phyloP scores from a whole-genome alignment of 176 grass and related monocot species.

The Chrysopogon serrulatus region DNA sequence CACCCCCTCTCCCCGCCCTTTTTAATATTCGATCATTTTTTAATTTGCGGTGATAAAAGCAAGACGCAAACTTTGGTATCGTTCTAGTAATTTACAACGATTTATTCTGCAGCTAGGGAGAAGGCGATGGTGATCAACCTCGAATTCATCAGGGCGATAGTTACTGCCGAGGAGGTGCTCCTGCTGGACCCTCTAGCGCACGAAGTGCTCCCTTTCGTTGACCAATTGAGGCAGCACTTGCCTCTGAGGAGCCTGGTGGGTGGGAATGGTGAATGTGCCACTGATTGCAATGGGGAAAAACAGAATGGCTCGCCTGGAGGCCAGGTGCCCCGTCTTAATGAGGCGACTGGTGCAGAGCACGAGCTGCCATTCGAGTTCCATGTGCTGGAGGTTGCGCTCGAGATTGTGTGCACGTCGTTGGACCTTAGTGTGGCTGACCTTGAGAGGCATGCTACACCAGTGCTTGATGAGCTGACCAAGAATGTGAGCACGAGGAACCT shows the following conservation, averaged over 20 bases:
- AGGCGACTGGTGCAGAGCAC: constrained; percentile 50
- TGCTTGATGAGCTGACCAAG: constrained; percentile 85
- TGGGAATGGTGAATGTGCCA: constrained; percentile 27
- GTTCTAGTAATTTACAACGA: not conserved
- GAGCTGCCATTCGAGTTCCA: constrained; percentile 97
- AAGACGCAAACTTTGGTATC: not conserved
- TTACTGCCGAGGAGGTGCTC: constrained; percentile 90
- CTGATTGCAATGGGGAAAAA: constrained; percentile 20
- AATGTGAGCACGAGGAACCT: constrained; percentile 97
- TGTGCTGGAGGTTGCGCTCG: constrained; percentile 87
- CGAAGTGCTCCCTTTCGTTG: constrained; percentile 85
- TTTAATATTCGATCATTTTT: not conserved
- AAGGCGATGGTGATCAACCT: constrained; percentile 95
- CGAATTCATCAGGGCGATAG: constrained; percentile 85
- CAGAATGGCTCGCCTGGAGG: constrained; percentile 23
- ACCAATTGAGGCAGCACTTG: constrained; percentile 74
- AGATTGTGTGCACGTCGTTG: constrained; percentile 60
- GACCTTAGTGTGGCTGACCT: constrained; percentile 65
- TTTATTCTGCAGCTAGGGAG: constrained; percentile 74
- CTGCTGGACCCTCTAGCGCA: constrained; percentile 69
- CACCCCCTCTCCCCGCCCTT: not conserved
- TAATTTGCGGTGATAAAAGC: not conserved
- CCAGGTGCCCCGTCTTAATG: constrained; percentile 36
- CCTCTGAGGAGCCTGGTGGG: constrained; percentile 45
- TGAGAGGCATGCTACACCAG: constrained; percentile 75